Base-by-base conservation (phyloP, 164 flowering plant genomes). In the Vitis rotundifolia region DNA sequence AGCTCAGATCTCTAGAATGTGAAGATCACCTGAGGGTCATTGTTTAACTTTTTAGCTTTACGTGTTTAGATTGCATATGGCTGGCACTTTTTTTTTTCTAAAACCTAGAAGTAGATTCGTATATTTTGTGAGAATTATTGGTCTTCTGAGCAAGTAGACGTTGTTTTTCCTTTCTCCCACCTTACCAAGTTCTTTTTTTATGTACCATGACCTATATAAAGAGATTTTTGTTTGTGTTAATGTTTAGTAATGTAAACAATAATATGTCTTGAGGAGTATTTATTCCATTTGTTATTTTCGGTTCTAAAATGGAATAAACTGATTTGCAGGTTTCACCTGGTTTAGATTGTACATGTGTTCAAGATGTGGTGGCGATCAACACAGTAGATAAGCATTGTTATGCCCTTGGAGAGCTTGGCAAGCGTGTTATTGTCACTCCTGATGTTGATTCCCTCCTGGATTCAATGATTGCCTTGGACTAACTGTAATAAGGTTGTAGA, bases 251-350 rank as follows among this genome's bases (percentile, higher is more conserved):
- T 64, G 15, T 44, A 2, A 4, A 1, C 58, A 37, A 29, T 29
- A 11, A 26, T 52, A 8, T 70, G 8, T 61, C 26, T 14, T 57
- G 60, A 9, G 18, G 48, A 8, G 16, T 18, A 22, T 2, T 31
- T 50, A 37, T n/a, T 18, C 2, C 15, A 59, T 28, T 66, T 53
- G 8, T 12, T 15, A 11, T 9, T 72, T 72, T 31, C 50, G 15
- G 58, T 66, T 53, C 8, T 50, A 37, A 6, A 12, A 19, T 22
- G 26, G 26, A 37, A 51, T 62, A 7, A 50, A 28, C 15, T 59
- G n/a, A 16, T 69, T 0, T 84, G 82, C 90, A 92, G 99, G 94
- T 92, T 67, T 84, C 91, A 2, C 83, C 97, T 56, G 95, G 97
- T 47, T 66, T 78, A n/a, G 78, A 80, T 44, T 74, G 82, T 58